These are phyloP conservation scores for Candida palmyrensis DNA, from an alignment of 805 yeast genomes.

Conservation along the genomic window DNA sequence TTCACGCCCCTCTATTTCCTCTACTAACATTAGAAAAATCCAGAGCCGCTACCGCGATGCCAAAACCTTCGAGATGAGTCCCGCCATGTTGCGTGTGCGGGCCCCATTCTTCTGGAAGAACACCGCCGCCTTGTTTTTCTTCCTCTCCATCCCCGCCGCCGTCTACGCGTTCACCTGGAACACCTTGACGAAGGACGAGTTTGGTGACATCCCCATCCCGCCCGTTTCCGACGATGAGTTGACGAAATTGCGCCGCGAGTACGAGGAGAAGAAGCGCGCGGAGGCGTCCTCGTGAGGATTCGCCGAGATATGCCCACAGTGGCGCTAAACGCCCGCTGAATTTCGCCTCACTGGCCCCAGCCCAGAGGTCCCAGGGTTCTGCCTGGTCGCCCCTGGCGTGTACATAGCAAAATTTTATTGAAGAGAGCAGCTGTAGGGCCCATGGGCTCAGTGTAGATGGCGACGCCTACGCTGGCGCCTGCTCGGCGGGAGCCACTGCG, in stretches of 20 bases:
- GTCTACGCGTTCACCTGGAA: constrained; percentile 63
- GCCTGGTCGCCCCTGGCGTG: no score
- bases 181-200: constrained; percentile 70
- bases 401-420: no score
- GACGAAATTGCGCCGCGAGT: constrained; percentile 65
- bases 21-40: constrained; percentile 26
- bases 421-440: no score
- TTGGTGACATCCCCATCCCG: constrained; percentile 90
- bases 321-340: no score
- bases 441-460: no score
- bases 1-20: no score
- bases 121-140: constrained; percentile 52
- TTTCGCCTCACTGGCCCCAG: no score
- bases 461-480: no score
- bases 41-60: constrained; percentile 51
- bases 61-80: constrained; percentile 80
- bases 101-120: constrained; percentile 80
- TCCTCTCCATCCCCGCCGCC: constrained; percentile 62
- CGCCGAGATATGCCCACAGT: no score
- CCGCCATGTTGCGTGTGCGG: constrained; percentile 88
- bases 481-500: no score
- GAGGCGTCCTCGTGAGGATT: no score
- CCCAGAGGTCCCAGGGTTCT: no score
- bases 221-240: constrained; percentile 80
- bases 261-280: constrained; percentile 46